These are phyloP conservation scores for Pseudisothecium myosuroides DNA, from an alignment of 225 moss, liverwort and hornwort species.

Conservation along the genomic window DNA sequence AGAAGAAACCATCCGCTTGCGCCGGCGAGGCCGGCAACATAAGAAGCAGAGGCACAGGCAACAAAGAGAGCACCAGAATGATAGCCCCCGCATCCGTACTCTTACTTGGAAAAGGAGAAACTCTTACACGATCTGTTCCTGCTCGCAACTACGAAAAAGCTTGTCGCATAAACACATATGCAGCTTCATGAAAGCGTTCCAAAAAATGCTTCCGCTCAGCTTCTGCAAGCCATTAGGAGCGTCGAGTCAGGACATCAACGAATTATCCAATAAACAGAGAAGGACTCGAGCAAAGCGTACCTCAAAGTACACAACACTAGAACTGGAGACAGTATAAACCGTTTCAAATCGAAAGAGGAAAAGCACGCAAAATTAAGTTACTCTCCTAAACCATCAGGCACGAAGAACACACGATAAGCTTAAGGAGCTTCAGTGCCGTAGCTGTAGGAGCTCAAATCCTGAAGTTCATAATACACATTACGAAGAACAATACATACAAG, in stretches of 20 bases:
- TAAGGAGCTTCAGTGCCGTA: neutral
- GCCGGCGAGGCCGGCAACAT: slow-evolving; percentile 81
- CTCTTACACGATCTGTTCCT: neutral
- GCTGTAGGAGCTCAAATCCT: neutral
- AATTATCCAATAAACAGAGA: neutral
- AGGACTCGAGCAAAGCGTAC: neutral
- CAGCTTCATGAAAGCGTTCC: neutral
- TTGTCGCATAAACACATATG: neutral
- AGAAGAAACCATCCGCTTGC: slow-evolving; percentile 61
- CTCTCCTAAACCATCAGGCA: neutral
- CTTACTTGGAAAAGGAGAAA: neutral
- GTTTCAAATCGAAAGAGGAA: neutral
- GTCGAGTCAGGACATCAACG: neutral
- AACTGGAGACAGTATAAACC: neutral
- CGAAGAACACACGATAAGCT: neutral
- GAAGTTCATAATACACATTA: neutral
- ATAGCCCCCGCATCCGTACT: slow-evolving; percentile 66
- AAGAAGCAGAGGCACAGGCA: slow-evolving; percentile 74
- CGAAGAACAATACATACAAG: neutral
- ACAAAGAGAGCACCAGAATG: slow-evolving; percentile 83
- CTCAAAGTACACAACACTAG: neutral
- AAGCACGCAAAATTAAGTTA: neutral
- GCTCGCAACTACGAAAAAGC: neutral
- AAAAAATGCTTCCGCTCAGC: neutral
- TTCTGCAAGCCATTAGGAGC: neutral